A percentile compares a stretch with the other conserved stretches of the same genome.
Evolutionary conservation across 108 stramenopile genomes (phyloP).

Genomic region (Nannochloropsis granulata): DNA sequence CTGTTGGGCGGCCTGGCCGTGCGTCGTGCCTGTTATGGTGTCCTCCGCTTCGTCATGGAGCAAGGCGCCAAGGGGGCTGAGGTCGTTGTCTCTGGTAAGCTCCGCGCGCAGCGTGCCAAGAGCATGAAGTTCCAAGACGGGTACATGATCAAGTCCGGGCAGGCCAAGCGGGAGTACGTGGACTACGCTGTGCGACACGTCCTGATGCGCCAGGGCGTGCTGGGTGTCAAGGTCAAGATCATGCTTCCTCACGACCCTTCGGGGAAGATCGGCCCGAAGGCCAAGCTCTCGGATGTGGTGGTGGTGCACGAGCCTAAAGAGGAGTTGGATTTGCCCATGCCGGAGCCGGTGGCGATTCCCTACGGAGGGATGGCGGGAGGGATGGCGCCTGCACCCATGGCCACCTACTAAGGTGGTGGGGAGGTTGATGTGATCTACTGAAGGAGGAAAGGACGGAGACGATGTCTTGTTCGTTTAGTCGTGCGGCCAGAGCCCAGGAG

Average conservation of each 20-base stretch:
- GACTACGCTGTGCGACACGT: conserved; percentile 97
- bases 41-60: conserved; percentile 99
- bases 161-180: conserved; percentile 93
- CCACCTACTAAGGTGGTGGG: not conserved
- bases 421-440: too few relatives aligned
- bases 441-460: not conserved
- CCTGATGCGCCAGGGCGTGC: conserved; percentile 96
- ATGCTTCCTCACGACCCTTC: conserved; percentile 96
- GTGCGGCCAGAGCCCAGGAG: too few relatives aligned
- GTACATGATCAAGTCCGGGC: conserved; percentile 99
- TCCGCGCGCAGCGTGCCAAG: conserved; percentile 99
- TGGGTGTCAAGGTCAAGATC: conserved; percentile 96
- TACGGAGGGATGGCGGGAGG: not conserved
- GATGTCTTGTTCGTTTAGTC: not conserved
- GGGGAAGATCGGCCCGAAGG: conserved; percentile 45
- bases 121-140: conserved; percentile 99
- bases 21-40: conserved; percentile 98
- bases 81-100: conserved; percentile 98
- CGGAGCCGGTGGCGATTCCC: not conserved
- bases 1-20: conserved; percentile 96
- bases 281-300: conserved; percentile 45
- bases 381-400: not conserved
- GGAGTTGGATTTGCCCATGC: conserved; percentile 15
- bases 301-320: conserved; percentile 47
- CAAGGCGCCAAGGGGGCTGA: conserved; percentile 98